These are phyloP conservation scores for Trametes punicea DNA, from an alignment of 768 basidiomycete genomes.

Conservation along the genomic window DNA sequence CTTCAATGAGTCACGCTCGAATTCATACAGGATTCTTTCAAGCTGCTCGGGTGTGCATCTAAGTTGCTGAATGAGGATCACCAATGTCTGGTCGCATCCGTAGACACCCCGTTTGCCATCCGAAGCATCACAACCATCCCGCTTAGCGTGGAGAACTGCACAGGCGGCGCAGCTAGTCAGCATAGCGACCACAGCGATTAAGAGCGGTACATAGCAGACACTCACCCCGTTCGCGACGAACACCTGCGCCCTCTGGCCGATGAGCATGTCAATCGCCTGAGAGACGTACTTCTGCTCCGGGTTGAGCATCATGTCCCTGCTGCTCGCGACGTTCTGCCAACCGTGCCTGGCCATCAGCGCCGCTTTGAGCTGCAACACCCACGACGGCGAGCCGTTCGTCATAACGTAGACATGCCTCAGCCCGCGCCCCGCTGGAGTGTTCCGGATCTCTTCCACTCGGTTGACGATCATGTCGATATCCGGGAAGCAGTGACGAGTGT, in stretches of 20 bases:
- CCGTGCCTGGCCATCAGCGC: conserved; percentile 30
- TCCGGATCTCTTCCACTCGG: conserved; percentile 34
- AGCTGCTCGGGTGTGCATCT: too few relatives aligned
- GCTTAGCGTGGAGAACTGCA: conserved; percentile 9
- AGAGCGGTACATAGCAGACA: background rate
- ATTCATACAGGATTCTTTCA: too few relatives aligned
- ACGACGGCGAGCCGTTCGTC: conserved; percentile 41
- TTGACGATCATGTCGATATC: conserved; percentile 38
- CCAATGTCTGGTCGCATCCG: conserved; percentile 3
- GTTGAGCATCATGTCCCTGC: conserved; percentile 38
- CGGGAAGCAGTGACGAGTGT: conserved; percentile 42
- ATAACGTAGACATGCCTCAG: conserved; percentile 43
- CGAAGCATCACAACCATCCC: conserved; percentile 10
- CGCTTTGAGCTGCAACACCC: conserved; percentile 38
- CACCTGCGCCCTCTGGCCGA: conserved; percentile 43
- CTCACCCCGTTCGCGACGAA: conserved; percentile 53
- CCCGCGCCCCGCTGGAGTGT: conserved; percentile 18
- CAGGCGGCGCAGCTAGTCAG: background rate
- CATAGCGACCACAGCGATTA: background rate
- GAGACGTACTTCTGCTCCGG: conserved; percentile 42
- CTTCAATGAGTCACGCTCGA: too few relatives aligned
- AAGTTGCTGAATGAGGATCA: too few relatives aligned
- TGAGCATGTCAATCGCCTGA: conserved; percentile 49
- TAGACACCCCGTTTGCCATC: background rate
- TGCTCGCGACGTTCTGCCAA: conserved; percentile 41